Percentiles rank a stretch among this genome's conserved stretches.
Evolutionary conservation across 495 filamentous ascomycete genomes (phyloP).

Genomic region (Annulohypoxylon moriforme): DNA sequence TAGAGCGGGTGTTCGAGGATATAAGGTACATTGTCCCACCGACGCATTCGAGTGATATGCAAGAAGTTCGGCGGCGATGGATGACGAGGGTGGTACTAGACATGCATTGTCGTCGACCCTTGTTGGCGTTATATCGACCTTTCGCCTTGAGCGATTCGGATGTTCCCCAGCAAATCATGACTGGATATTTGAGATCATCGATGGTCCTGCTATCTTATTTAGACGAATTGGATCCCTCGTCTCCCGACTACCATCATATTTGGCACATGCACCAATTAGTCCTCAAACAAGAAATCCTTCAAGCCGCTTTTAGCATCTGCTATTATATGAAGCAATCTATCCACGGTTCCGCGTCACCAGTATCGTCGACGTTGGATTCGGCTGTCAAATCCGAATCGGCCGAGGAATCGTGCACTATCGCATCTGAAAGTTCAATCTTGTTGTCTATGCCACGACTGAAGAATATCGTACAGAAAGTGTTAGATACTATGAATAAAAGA

Average conservation of each 20-base stretch:
- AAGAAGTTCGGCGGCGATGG: slow-evolving; percentile 48
- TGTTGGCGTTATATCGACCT: slow-evolving; percentile 55
- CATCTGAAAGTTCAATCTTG: slow-evolving; percentile 43
- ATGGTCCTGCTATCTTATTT: slow-evolving; percentile 53
- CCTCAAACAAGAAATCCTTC: slow-evolving; percentile 51
- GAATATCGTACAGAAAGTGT: slow-evolving; percentile 44
- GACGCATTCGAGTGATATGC: slow-evolving; percentile 35
- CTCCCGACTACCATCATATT: slow-evolving; percentile 46
- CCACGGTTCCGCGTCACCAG: slow-evolving; percentile 14
- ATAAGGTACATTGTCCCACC: slow-evolving; percentile 49
- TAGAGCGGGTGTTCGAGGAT: slow-evolving; percentile 54
- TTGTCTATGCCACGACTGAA: slow-evolving; percentile 48
- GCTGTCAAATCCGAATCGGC: slow-evolving; percentile 29
- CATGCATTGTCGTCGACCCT: slow-evolving; percentile 51
- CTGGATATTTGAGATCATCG: slow-evolving; percentile 52
- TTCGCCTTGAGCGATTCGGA: slow-evolving; percentile 51
- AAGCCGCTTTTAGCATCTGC: slow-evolving; percentile 53
- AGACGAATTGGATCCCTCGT: slow-evolving; percentile 50
- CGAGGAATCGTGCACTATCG: slow-evolving; percentile 35
- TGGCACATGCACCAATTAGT: slow-evolving; percentile 50
- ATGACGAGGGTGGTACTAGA: slow-evolving; percentile 48
- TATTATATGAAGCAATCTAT: slow-evolving; percentile 50
- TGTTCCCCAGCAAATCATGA: slow-evolving; percentile 51
- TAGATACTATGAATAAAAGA: slow-evolving; percentile 44
- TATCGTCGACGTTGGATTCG: slow-evolving; percentile 18